A percentile compares a stretch with the other conserved stretches of the same genome.
Evolutionary conservation across 768 basidiomycete genomes (phyloP).

Genomic region (Russula lepida): DNA sequence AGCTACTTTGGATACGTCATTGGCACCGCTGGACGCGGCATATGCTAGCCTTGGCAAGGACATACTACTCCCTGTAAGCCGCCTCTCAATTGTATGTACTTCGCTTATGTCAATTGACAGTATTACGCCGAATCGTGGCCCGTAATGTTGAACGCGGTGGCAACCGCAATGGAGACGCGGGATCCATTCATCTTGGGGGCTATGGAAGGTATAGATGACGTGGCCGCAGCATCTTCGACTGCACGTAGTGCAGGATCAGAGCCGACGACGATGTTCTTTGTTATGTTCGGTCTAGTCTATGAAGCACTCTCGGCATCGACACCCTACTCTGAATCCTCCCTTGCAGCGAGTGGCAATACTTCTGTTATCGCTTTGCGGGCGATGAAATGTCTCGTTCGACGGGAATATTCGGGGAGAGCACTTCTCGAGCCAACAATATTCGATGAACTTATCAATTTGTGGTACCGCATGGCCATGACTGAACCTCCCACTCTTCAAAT

Average conservation of each 20-base stretch:
- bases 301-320: slow-evolving; percentile 71
- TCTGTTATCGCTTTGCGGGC: slow-evolving; percentile 61
- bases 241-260: slow-evolving; percentile 38
- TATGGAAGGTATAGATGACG: slow-evolving; percentile 64
- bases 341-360: slow-evolving; percentile 33
- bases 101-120: slow-evolving; percentile 33
- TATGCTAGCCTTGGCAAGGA: slow-evolving; percentile 87
- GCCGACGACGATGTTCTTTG: slow-evolving; percentile 76
- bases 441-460: slow-evolving; percentile 82
- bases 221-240: slow-evolving; percentile 22
- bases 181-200: slow-evolving; percentile 67
- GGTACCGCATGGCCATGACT: slow-evolving; percentile 84
- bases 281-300: slow-evolving; percentile 89
- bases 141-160: slow-evolving; percentile 77
- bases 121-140: slow-evolving; percentile 84
- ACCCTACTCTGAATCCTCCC: slow-evolving; percentile 42
- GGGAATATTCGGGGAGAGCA: slow-evolving; percentile 73
- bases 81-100: background rate
- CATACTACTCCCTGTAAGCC: slow-evolving; percentile 78
- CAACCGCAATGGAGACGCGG: slow-evolving; percentile 61
- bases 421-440: slow-evolving; percentile 77
- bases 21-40: slow-evolving; percentile 68
- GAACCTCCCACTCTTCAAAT: slow-evolving; percentile 66
- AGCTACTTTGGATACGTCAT: slow-evolving; percentile 64
- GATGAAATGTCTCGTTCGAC: slow-evolving; percentile 69